These are phyloP conservation scores for Phytophthora cryptogea DNA, from an alignment of 352 stramenopile species.

Conservation along the genomic window DNA sequence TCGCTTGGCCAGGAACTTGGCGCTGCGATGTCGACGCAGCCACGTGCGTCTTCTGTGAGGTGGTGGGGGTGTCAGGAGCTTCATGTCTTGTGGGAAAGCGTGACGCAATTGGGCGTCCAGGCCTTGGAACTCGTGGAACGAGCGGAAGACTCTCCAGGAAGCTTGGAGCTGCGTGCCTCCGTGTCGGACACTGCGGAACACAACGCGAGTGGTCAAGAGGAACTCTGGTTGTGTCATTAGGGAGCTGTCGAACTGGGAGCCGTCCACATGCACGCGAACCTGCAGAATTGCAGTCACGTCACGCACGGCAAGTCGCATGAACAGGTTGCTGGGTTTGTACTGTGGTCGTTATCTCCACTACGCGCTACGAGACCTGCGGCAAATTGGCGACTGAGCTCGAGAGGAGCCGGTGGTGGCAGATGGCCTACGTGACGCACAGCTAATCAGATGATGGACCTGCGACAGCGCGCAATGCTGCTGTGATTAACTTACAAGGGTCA, in stretches of 20 bases:
- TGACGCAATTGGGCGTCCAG: constrained; percentile 74
- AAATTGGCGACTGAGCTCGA: constrained; percentile 30
- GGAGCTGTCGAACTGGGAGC: constrained; percentile 72
- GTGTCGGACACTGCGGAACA: constrained; percentile 68
- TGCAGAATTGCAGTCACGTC: constrained; percentile 75
- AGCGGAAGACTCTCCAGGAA: constrained; percentile 64
- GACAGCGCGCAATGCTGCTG: neutral
- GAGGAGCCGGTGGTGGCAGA: constrained; percentile 4
- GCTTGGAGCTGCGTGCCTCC: constrained; percentile 59
- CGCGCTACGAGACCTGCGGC: constrained; percentile 1
- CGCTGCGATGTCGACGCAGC: constrained; percentile 59
- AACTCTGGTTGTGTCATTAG: constrained; percentile 87
- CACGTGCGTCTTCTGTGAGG: constrained; percentile 62
- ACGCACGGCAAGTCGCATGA: constrained; percentile 42
- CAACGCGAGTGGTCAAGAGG: constrained; percentile 55
- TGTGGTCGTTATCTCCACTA: too few species aligned
- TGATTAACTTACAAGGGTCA: neutral
- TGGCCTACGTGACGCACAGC: constrained; percentile 12
- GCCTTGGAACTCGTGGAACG: constrained; percentile 76
- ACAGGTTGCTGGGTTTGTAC: neutral
- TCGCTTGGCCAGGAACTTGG: constrained; percentile 61
- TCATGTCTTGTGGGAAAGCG: constrained; percentile 70
- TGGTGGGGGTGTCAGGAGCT: constrained; percentile 46
- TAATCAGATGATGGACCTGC: constrained; percentile 28
- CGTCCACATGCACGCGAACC: constrained; percentile 56